Evolutionary conservation across 2,329 filamentous ascomycete species (phyloP).

Genomic region (Penicillium sp.): DNA sequence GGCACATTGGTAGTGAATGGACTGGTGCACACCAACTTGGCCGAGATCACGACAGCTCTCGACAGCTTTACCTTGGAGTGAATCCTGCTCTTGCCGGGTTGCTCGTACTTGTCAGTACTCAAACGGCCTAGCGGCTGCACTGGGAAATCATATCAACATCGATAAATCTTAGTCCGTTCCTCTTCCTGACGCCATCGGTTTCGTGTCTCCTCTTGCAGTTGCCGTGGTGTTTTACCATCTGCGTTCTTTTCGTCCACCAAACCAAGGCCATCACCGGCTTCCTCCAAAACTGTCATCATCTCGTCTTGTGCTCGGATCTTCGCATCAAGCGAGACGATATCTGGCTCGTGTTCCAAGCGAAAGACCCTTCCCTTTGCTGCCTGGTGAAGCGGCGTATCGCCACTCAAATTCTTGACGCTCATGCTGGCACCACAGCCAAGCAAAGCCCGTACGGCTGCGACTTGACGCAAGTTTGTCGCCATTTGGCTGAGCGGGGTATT

Average conservation of each 20-base stretch:
- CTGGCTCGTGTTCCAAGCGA: neutral
- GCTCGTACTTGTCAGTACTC: no score
- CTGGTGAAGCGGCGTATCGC: constrained; percentile 11
- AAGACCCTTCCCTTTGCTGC: constrained; percentile 11
- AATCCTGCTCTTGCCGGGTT: no score
- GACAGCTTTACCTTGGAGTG: no score
- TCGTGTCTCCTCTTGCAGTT: constrained; percentile 9
- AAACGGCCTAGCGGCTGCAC: no score
- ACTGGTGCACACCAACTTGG: no score
- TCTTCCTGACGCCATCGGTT: no score
- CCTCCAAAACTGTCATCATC: constrained; percentile 12
- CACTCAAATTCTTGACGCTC: constrained; percentile 2
- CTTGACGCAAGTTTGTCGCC: constrained; percentile 12
- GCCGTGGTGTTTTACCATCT: constrained; percentile 11
- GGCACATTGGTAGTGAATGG: no score
- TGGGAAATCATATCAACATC: no score
- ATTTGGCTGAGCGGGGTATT: constrained; percentile 10
- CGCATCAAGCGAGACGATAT: constrained; percentile 4
- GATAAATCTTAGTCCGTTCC: no score
- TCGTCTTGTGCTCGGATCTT: constrained; percentile 11
- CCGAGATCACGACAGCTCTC: no score
- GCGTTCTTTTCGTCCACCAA: constrained; percentile 4
- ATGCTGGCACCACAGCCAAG: constrained; percentile 9
- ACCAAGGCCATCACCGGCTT: constrained; percentile 4
- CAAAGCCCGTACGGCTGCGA: constrained; percentile 4